These are phyloP conservation scores for Clonostachys chloroleuca DNA, from an alignment of 2,329 filamentous ascomycete genomes.

Conservation along the genomic window DNA sequence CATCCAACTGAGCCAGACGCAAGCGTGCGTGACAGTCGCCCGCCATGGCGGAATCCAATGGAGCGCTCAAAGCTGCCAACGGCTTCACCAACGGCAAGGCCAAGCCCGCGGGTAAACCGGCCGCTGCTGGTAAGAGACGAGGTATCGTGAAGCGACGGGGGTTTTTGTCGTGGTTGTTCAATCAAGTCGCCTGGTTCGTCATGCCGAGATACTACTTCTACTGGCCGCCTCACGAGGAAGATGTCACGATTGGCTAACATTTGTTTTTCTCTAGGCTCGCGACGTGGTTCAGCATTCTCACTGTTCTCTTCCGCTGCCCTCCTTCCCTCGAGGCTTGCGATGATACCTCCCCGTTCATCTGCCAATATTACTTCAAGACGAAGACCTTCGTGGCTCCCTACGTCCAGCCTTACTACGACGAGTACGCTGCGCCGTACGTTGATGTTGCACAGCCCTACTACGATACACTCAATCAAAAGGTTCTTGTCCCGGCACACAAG, in stretches of 20 bases:
- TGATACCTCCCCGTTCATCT: conserved; percentile 69
- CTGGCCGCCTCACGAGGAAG: not conserved
- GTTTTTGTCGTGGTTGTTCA: conserved; percentile 34
- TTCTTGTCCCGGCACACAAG: conserved; percentile 65
- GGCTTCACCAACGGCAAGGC: conserved; percentile 28
- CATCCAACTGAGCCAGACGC: no score
- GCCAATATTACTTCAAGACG: conserved; percentile 74
- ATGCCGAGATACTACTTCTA: not conserved
- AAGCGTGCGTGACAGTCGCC: conserved; percentile 8
- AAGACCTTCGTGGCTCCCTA: conserved; percentile 65
- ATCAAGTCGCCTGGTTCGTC: conserved; percentile 48
- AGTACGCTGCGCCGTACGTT: conserved; percentile 81
- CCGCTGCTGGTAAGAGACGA: conserved; percentile 7
- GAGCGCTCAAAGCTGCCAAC: conserved; percentile 27
- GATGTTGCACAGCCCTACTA: conserved; percentile 75
- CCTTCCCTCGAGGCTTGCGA: conserved; percentile 62
- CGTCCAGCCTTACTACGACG: conserved; percentile 78
- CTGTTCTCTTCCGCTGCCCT: conserved; percentile 79
- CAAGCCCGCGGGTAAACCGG: conserved; percentile 20
- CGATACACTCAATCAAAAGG: conserved; percentile 50
- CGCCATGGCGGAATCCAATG: conserved; percentile 22
- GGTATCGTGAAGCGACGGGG: conserved; percentile 13
- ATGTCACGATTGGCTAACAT: not conserved
- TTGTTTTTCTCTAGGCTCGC: conserved; percentile 49
- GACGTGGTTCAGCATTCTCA: conserved; percentile 84